Evolutionary conservation across 495 filamentous ascomycete genomes (phyloP).

Genomic region (Cryomyces minteri): DNA sequence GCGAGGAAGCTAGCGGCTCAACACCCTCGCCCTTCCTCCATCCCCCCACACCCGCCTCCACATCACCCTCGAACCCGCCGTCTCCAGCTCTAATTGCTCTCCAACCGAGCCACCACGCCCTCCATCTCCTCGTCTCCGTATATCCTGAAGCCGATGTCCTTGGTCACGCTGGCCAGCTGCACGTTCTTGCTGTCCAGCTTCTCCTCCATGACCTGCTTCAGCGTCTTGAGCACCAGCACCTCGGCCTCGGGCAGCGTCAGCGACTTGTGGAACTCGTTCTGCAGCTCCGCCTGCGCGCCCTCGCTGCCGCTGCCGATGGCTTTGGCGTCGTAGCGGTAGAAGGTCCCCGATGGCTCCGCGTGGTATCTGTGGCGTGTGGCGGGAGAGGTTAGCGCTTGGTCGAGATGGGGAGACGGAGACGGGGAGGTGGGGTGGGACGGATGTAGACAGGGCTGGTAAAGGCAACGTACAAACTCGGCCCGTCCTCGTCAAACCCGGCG

Average conservation of each 20-base stretch:
- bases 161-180: conserved; percentile 92
- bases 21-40: no score
- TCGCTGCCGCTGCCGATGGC: conserved; percentile 93
- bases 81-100: conserved; percentile 19
- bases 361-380: conserved; percentile 45
- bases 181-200: conserved; percentile 98
- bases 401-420: no score
- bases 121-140: conserved; percentile 96
- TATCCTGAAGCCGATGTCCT: conserved; percentile 93
- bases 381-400: background rate
- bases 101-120: conserved; percentile 58
- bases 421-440: no score
- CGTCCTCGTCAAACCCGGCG: conserved; percentile 93
- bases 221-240: conserved; percentile 84
- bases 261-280: conserved; percentile 97
- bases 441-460: no score
- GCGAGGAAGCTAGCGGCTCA: no score
- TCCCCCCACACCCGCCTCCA: no score
- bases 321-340: conserved; percentile 98
- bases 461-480: conserved; percentile 59
- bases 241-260: conserved; percentile 87
- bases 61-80: no score
- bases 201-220: conserved; percentile 99
- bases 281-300: conserved; percentile 91
- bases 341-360: conserved; percentile 91